Percentiles rank a stretch among this genome's conserved stretches.
phyloP scores from a whole-genome alignment of 1,284 basidiomycete species.

The Boletus semigastroideus region DNA sequence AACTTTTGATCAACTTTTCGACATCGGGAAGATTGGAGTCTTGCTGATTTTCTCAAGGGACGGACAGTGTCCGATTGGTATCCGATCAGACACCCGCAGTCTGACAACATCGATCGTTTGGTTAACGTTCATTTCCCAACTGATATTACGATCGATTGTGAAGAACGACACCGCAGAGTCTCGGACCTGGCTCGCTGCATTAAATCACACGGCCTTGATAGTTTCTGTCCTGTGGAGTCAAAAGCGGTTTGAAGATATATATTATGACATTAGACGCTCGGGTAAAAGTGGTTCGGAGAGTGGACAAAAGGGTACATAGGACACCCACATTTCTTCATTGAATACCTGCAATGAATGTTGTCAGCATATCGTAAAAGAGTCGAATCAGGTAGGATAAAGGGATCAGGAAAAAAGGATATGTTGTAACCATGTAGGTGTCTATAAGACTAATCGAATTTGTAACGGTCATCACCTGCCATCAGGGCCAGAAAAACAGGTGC shows the following conservation, averaged over 20 bases:
- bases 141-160: background rate
- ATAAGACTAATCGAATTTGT: conserved; percentile 79
- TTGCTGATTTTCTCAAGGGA: background rate
- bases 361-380: conserved; percentile 9
- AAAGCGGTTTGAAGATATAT: background rate
- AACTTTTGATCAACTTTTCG: background rate
- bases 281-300: background rate
- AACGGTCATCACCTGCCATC: conserved; percentile 55
- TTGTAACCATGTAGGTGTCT: conserved; percentile 50
- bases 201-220: conserved; percentile 11
- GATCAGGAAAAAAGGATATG: conserved; percentile 36
- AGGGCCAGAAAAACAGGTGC: conserved; percentile 1
- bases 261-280: conserved; percentile 4
- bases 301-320: background rate
- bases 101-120: background rate
- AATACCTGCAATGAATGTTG: conserved; percentile 9
- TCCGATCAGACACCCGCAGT: background rate
- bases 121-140: background rate
- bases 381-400: conserved; percentile 8
- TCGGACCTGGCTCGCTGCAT: conserved; percentile 4
- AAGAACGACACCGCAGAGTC: background rate
- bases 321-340: background rate
- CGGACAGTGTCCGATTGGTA: background rate
- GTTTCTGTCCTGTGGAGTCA: background rate
- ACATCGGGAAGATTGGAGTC: background rate